phyloP scores from a whole-genome alignment of 768 basidiomycete genomes.

The Lyophyllum atratum region DNA sequence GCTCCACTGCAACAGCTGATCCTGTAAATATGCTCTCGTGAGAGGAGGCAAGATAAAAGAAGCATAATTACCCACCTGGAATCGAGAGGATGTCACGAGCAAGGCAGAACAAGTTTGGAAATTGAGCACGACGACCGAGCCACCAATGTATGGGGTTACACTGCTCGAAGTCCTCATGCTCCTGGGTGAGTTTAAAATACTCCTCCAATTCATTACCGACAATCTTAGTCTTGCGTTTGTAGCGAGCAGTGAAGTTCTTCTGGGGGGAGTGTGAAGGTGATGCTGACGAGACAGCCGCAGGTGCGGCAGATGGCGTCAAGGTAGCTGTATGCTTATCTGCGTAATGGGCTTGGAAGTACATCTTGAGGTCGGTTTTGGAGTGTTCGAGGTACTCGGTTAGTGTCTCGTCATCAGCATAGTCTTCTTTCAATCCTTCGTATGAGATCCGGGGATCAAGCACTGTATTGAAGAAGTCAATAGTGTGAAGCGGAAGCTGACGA shows the following conservation, averaged over 20 bases:
- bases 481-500: background rate
- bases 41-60: background rate
- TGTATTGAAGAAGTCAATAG: conserved; percentile 8
- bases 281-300: background rate
- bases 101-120: conserved; percentile 15
- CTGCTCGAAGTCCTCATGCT: conserved; percentile 25
- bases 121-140: conserved; percentile 11
- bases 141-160: conserved; percentile 34
- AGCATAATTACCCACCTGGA: conserved; percentile 11
- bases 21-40: conserved; percentile 6
- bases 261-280: background rate
- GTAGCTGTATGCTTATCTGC: background rate
- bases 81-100: conserved; percentile 13
- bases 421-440: conserved; percentile 21
- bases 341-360: conserved; percentile 13
- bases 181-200: conserved; percentile 22
- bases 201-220: conserved; percentile 22
- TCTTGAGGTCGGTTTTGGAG: conserved; percentile 8
- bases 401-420: conserved; percentile 18
- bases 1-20: conserved; percentile 22
- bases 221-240: background rate
- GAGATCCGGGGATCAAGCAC: conserved; percentile 34
- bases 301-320: background rate
- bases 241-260: background rate
- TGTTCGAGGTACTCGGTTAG: conserved; percentile 14